These are phyloP conservation scores for Lactuca saligna DNA, from an alignment of 129 eudicot genomes.

Conservation along the genomic window DNA sequence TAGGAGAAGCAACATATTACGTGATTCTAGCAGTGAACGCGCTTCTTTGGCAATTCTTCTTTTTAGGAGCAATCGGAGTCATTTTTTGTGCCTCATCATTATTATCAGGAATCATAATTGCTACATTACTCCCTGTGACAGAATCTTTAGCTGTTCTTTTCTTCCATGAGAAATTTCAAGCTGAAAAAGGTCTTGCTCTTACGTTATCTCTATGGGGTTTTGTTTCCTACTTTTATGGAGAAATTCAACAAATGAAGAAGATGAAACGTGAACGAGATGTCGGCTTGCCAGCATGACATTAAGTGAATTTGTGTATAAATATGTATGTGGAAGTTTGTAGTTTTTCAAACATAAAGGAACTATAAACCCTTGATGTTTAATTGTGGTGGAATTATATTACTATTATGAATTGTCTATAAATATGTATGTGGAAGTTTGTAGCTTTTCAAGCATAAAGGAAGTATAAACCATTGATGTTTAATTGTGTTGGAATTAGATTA, in stretches of 20 bases:
- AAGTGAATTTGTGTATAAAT: not conserved
- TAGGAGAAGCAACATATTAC: constrained; percentile 40
- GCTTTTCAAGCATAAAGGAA: no score
- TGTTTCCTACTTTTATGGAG: constrained; percentile 50
- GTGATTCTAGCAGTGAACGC: constrained; percentile 28
- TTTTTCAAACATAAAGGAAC: not conserved
- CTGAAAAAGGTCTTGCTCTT: constrained; percentile 48
- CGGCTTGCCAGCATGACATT: constrained; percentile 9
- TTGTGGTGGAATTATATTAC: no score
- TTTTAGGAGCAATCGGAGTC: constrained; percentile 57
- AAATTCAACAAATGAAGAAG: constrained; percentile 25
- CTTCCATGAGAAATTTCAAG: constrained; percentile 50
- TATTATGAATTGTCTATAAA: no score
- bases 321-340: not conserved
- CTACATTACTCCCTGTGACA: constrained; percentile 40
- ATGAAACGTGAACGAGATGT: constrained; percentile 12
- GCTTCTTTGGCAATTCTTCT: constrained; percentile 49
- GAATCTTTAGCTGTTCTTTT: constrained; percentile 46
- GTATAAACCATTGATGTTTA: no score
- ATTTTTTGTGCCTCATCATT: constrained; percentile 44
- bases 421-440: no score
- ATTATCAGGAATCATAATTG: constrained; percentile 52
- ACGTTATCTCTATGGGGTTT: constrained; percentile 54
- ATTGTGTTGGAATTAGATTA: not conserved
- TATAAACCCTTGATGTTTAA: not conserved